phyloP scores from a whole-genome alignment of 768 basidiomycete species.

The Suillus weaverae region DNA sequence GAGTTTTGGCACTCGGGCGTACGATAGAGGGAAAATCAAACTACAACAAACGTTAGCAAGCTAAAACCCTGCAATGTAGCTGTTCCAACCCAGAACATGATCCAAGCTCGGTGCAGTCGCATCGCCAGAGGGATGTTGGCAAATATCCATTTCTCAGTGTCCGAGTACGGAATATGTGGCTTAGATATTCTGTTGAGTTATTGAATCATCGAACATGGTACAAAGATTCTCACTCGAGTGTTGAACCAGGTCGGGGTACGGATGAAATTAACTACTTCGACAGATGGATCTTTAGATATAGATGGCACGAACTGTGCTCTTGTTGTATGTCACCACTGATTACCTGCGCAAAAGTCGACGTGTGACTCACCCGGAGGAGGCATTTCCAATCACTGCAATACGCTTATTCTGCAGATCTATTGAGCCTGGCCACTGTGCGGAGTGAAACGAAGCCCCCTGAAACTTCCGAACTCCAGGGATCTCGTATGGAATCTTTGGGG shows the following conservation, averaged over 20 bases:
- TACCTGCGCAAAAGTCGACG: not conserved
- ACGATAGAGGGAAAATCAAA: slow-evolving; percentile 19
- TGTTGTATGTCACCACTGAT: slow-evolving; percentile 11
- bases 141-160: slow-evolving; percentile 50
- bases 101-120: slow-evolving; percentile 49
- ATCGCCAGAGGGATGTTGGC: slow-evolving; percentile 51
- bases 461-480: slow-evolving; percentile 41
- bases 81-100: slow-evolving; percentile 48
- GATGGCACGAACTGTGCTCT: slow-evolving; percentile 64
- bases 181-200: slow-evolving; percentile 33
- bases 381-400: slow-evolving; percentile 55
- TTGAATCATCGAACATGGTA: not conserved
- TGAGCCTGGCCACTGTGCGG: slow-evolving; percentile 46
- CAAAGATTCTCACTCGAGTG: slow-evolving; percentile 42
- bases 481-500: slow-evolving; percentile 39
- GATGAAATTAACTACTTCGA: slow-evolving; percentile 55
- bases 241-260: slow-evolving; percentile 65
- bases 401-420: slow-evolving; percentile 43
- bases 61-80: not conserved
- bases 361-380: slow-evolving; percentile 55
- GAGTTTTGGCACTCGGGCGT: slow-evolving; percentile 11
- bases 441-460: slow-evolving; percentile 53
- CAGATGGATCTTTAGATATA: slow-evolving; percentile 51
- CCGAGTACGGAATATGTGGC: slow-evolving; percentile 40
- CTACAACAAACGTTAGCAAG: slow-evolving; percentile 9